phyloP scores from a whole-genome alignment of 768 basidiomycete species.

The Antrodiella citrinella region DNA sequence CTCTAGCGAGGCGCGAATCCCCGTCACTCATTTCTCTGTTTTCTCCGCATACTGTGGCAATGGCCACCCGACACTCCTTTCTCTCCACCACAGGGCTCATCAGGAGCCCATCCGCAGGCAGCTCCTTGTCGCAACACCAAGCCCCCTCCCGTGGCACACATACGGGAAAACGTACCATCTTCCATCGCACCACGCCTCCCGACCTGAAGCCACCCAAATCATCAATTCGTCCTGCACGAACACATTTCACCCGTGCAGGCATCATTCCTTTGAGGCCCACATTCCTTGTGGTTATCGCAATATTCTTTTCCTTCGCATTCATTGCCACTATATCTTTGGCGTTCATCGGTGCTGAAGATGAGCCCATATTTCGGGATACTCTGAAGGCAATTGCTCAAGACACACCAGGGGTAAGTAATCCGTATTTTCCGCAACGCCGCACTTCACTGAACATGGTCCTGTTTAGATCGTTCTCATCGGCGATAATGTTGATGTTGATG shows the following conservation, averaged over 20 bases:
- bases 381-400: conserved; percentile 33
- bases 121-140: conserved; percentile 6
- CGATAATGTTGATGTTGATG: conserved; percentile 49
- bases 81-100: conserved; percentile 30
- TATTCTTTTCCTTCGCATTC: conserved; percentile 40
- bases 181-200: background rate
- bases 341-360: conserved; percentile 39
- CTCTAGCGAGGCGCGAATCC: too few species aligned
- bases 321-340: conserved; percentile 39
- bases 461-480: conserved; percentile 47
- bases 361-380: conserved; percentile 29
- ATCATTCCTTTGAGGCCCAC: conserved; percentile 20
- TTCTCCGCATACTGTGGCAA: too few species aligned
- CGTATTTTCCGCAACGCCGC: background rate
- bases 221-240: too few species aligned
- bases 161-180: too few species aligned
- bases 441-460: background rate
- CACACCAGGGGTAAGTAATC: conserved; percentile 36
- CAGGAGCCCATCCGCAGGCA: conserved; percentile 12
- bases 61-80: conserved; percentile 31
- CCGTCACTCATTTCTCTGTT: too few species aligned
- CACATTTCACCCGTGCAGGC: conserved; percentile 7
- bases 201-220: too few species aligned
- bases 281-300: conserved; percentile 27
- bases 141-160: conserved; percentile 13